phyloP scores from a whole-genome alignment of 78 protist species.

The Mastigamoeba balamuthi region DNA sequence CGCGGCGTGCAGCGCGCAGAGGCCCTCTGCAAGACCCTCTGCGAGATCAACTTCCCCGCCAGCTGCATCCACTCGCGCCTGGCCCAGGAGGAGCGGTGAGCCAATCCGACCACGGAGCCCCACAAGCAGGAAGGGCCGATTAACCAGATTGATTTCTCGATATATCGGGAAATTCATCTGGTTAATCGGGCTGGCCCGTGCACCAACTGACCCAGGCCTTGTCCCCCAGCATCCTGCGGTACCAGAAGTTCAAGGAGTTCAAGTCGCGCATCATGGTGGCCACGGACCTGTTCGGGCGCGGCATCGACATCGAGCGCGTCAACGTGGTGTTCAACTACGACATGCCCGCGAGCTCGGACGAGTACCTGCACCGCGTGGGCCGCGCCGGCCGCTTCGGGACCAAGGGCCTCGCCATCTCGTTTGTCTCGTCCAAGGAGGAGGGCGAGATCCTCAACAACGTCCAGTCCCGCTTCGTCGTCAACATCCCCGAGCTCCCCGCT shows the following conservation, averaged over 20 bases:
- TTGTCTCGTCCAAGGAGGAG: conserved; percentile 74
- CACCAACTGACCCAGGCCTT: background rate
- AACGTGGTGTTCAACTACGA: conserved; percentile 98
- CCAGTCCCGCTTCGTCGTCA: conserved; percentile 90
- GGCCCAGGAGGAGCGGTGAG: conserved; percentile 64
- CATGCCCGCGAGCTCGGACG: conserved; percentile 90
- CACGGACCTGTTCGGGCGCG: conserved; percentile 97
- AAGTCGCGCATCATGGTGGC: conserved; percentile 91
- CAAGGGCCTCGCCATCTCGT: conserved; percentile 97
- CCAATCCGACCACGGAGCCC: background rate
- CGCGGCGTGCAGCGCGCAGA: conserved; percentile 53
- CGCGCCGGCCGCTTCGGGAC: conserved; percentile 99
- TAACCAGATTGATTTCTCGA: background rate
- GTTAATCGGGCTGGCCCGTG: background rate
- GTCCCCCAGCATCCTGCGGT: conserved; percentile 41
- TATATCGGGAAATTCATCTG: background rate
- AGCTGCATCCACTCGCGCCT: conserved; percentile 73
- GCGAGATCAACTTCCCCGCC: conserved; percentile 85
- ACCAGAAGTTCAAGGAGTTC: conserved; percentile 88
- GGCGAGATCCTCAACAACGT: conserved; percentile 56
- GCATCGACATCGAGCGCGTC: conserved; percentile 97
- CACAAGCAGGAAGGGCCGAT: too few species aligned
- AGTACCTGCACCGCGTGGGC: conserved; percentile 96
- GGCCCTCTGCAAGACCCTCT: conserved; percentile 64
- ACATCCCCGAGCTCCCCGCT: conserved; percentile 69